phyloP scores from a whole-genome alignment of 2,329 filamentous ascomycete genomes.

The Bipolaris bicolor region DNA sequence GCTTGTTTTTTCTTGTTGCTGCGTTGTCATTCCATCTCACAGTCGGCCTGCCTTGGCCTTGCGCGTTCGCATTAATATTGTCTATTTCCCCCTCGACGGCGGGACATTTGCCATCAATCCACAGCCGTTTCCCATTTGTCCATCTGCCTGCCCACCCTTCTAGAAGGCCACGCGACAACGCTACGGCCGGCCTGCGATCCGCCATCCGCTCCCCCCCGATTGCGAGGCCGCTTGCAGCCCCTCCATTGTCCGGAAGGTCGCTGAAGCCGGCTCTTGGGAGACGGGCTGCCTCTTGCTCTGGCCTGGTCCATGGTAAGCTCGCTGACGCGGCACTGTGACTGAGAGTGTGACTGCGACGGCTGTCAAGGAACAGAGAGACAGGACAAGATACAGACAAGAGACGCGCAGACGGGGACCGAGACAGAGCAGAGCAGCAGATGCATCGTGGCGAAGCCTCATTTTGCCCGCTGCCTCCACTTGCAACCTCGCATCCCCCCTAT shows the following conservation, averaged over 20 bases:
- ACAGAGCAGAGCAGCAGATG: background rate
- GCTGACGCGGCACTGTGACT: background rate
- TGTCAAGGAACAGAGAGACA: background rate
- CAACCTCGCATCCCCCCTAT: constrained; percentile 6
- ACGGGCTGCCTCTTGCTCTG: background rate
- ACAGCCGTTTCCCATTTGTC: too few species aligned
- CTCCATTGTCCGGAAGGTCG: constrained; percentile 12
- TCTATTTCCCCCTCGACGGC: background rate
- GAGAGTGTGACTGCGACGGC: background rate
- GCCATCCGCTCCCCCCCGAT: constrained; percentile 12
- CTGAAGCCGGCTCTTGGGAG: constrained; percentile 21
- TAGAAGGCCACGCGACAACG: constrained; percentile 15
- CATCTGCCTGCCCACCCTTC: background rate
- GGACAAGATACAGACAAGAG: background rate
- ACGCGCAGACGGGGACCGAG: too few species aligned
- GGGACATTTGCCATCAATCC: background rate
- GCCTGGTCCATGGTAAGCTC: background rate
- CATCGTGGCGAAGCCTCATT: background rate
- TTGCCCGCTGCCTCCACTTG: background rate
- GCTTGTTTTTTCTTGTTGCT: constrained; percentile 1
- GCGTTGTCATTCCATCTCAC: background rate
- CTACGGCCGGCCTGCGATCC: constrained; percentile 27
- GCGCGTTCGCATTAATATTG: background rate
- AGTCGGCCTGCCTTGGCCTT: background rate
- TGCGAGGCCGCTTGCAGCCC: constrained; percentile 19